A percentile compares a stretch with the other conserved stretches of the same genome.
These are phyloP conservation scores for Lodderomyces orthopsilosis DNA, from an alignment of 1,139 yeast genomes.

Conservation along the genomic window DNA sequence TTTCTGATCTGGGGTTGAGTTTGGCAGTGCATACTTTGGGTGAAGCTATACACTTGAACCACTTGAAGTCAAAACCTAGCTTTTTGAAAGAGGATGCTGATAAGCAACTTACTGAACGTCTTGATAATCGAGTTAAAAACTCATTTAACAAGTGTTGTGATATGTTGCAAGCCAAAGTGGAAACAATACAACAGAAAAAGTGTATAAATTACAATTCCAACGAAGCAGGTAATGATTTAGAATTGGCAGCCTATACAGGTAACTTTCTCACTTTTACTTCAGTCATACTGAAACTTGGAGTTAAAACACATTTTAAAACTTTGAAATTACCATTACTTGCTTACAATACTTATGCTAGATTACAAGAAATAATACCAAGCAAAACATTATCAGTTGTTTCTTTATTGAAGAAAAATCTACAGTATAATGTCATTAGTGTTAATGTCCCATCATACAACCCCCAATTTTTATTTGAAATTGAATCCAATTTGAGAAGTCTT, in stretches of 20 bases:
- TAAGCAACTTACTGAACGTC: neutral
- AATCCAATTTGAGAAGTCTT: slow-evolving; percentile 20
- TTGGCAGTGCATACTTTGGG: slow-evolving; percentile 19
- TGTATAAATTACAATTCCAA: neutral
- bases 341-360: slow-evolving; percentile 13
- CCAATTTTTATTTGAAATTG: slow-evolving; percentile 21
- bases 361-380: neutral
- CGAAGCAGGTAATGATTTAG: slow-evolving; percentile 14
- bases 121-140: slow-evolving; percentile 13
- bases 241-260: slow-evolving; percentile 18
- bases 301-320: slow-evolving; percentile 20
- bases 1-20: slow-evolving; percentile 5
- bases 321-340: slow-evolving; percentile 11
- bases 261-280: slow-evolving; percentile 19
- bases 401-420: slow-evolving; percentile 12
- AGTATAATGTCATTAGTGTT: slow-evolving; percentile 20
- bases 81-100: neutral
- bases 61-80: slow-evolving; percentile 9
- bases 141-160: slow-evolving; percentile 17
- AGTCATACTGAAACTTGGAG: slow-evolving; percentile 21
- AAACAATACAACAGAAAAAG: slow-evolving; percentile 7
- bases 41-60: slow-evolving; percentile 14
- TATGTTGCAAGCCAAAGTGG: slow-evolving; percentile 9
- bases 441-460: slow-evolving; percentile 29
- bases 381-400: slow-evolving; percentile 4